Percentiles rank a stretch among this genome's conserved stretches.
phyloP scores from a whole-genome alignment of 192 early-diverging fungal genomes.

The Spinellus fusiger region DNA sequence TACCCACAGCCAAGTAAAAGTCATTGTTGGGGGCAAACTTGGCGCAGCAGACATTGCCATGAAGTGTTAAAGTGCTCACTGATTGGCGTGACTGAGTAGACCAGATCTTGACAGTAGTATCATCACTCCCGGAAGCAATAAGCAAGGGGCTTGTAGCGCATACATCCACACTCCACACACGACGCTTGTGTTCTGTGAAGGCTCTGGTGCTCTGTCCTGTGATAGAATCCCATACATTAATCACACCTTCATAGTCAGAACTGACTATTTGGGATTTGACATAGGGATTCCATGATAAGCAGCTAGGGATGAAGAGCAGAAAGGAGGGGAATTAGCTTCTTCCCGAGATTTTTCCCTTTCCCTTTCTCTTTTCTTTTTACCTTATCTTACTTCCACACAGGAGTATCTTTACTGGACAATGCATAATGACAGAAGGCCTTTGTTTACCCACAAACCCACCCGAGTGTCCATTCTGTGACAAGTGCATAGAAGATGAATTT shows the following conservation, averaged over 20 bases:
- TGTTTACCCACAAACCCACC: background rate
- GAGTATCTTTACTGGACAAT: slow-evolving; percentile 81
- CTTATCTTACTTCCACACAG: slow-evolving; percentile 80
- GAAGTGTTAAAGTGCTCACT: slow-evolving; percentile 74
- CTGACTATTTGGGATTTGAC: slow-evolving; percentile 81
- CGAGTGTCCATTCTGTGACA: slow-evolving; percentile 13
- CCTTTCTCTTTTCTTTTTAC: slow-evolving; percentile 27
- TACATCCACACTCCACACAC: slow-evolving; percentile 92
- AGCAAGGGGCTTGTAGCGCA: slow-evolving; percentile 66
- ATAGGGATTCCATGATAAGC: slow-evolving; percentile 85
- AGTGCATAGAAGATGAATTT: slow-evolving; percentile 3
- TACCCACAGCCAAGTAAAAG: slow-evolving; percentile 81
- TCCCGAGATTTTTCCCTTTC: background rate
- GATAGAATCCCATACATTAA: slow-evolving; percentile 83
- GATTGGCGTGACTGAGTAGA: slow-evolving; percentile 52
- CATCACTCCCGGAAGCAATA: slow-evolving; percentile 88
- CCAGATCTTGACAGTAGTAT: slow-evolving; percentile 88
- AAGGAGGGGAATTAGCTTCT: background rate
- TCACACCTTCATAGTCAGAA: slow-evolving; percentile 89
- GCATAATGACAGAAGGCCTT: slow-evolving; percentile 30
- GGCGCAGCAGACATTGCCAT: slow-evolving; percentile 90
- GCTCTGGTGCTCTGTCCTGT: slow-evolving; percentile 54
- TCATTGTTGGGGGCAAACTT: slow-evolving; percentile 78
- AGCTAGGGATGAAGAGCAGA: slow-evolving; percentile 46
- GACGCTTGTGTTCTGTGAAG: slow-evolving; percentile 89